Evolutionary conservation across 768 basidiomycete species (phyloP).

Genomic region (Hemileccinum impolitum): DNA sequence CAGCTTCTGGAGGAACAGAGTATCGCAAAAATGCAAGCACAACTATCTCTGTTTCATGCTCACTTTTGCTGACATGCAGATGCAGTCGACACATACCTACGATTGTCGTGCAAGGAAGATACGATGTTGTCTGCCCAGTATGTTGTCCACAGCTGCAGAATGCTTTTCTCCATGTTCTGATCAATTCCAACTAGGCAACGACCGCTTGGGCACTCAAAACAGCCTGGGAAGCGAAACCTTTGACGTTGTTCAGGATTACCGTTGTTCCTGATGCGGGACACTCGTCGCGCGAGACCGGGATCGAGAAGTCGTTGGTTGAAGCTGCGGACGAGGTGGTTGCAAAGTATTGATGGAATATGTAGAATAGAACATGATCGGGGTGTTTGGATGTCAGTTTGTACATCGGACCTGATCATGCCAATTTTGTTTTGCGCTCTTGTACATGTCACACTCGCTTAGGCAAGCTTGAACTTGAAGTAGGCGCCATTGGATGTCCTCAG

Average conservation of each 20-base stretch:
- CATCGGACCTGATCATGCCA: no score
- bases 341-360: constrained; percentile 15
- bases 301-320: constrained; percentile 64
- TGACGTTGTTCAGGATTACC: constrained; percentile 37
- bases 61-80: constrained; percentile 4
- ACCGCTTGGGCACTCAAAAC: constrained; percentile 82
- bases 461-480: no score
- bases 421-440: no score
- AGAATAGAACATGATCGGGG: no score
- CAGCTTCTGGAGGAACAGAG: constrained; percentile 80
- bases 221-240: constrained; percentile 72
- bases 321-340: constrained; percentile 35
- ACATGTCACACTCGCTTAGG: no score
- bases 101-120: constrained; percentile 80
- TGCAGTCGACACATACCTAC: constrained; percentile 83
- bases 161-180: background rate
- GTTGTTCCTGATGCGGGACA: constrained; percentile 88
- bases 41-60: background rate
- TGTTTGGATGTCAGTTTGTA: background rate
- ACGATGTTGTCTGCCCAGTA: constrained; percentile 87
- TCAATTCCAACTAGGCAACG: constrained; percentile 49
- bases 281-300: constrained; percentile 74
- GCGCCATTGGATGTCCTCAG: constrained; percentile 1
- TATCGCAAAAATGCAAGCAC: constrained; percentile 80
- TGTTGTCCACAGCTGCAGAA: constrained; percentile 17